These are phyloP conservation scores for Aquilaria agallochum DNA, from an alignment of 441 rosid species.

Conservation along the genomic window DNA sequence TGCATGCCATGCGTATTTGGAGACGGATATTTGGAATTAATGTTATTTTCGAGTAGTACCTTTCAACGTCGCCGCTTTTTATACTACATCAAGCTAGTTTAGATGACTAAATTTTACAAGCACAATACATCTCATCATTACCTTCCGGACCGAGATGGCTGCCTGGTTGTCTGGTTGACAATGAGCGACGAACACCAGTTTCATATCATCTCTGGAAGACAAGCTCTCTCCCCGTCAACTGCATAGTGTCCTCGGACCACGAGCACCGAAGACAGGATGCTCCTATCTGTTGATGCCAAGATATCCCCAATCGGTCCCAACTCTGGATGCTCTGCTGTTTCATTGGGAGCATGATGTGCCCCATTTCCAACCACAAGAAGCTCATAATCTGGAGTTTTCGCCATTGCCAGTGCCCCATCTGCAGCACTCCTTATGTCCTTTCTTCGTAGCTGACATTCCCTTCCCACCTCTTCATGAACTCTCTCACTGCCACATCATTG, in stretches of 20 bases:
- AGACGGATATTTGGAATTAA: too few relatives aligned
- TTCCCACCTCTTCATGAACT: conserved; percentile 20
- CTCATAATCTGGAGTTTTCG: conserved; percentile 22
- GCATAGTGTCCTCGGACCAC: conserved; percentile 28
- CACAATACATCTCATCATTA: not conserved
- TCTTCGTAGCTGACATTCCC: conserved; percentile 20
- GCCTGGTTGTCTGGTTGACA: not conserved
- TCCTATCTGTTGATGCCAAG: conserved; percentile 24
- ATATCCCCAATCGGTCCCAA: conserved; percentile 30
- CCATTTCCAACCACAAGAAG: conserved; percentile 32
- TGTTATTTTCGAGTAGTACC: not conserved
- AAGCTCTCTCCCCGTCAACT: conserved; percentile 6
- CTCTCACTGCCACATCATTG: conserved; percentile 22
- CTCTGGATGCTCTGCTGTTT: conserved; percentile 21
- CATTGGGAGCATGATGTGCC: conserved; percentile 14
- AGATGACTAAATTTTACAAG: not conserved
- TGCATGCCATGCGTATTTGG: too few relatives aligned
- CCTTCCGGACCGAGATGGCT: not conserved
- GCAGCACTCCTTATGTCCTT: conserved; percentile 14
- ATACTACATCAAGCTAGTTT: not conserved
- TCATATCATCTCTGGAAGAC: not conserved
- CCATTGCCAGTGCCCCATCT: conserved; percentile 18
- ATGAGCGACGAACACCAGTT: too few relatives aligned
- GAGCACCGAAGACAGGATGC: conserved; percentile 22
- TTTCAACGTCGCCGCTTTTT: not conserved